Evolutionary conservation across 2,329 filamentous ascomycete species (phyloP), one percentile per base, ranked within the genome.

Genomic region (Exophiala sideris): DNA sequence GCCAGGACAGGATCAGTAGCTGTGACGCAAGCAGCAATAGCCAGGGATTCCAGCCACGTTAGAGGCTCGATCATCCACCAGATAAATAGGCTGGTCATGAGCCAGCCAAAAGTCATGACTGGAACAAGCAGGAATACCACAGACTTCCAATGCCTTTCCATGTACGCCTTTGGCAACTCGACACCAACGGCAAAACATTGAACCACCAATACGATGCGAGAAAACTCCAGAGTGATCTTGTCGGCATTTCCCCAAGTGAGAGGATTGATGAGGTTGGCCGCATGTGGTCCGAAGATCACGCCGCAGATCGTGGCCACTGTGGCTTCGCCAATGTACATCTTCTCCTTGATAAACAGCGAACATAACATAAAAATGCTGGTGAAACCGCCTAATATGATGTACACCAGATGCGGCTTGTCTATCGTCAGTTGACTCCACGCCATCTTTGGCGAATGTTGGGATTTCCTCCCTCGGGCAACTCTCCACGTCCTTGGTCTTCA

Each of bases 311-410:
- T 86, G n/a, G 84, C 85, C 41, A 99, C 89, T 1, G 94, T 97
- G 47, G 94, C 94, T 80, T 99, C 94, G 69, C 94, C 94, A 71
- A 99, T 99, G 76, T 99, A 99, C 68, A 97, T 82, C 71, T 89
- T 88, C 79, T 99, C 94, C 79, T 99, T 99, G 76, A 99, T 95
- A 68, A 97, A 85, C 51, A 95, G 90, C 56, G 94, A 99, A 73
- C 91, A 96, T 56, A 99, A 79, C 94, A 99, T 99, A 77, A 99
- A 99, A 65, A 99, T 78, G 57, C 88, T 91, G 64, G 94, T 99
- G 77, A 99, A 99, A 71, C 92, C 94, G 67, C 94, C 94, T 52
- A 99, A 79, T 74, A 99, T 96, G 74, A 97, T 90, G 74, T 99
- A 99, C 62, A 95, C 94, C 89, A 97, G 74, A 79, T 99, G 94